Base-by-base conservation (phyloP, 1,139 yeast genomes). In the Schizosaccharomyces versatilis region DNA sequence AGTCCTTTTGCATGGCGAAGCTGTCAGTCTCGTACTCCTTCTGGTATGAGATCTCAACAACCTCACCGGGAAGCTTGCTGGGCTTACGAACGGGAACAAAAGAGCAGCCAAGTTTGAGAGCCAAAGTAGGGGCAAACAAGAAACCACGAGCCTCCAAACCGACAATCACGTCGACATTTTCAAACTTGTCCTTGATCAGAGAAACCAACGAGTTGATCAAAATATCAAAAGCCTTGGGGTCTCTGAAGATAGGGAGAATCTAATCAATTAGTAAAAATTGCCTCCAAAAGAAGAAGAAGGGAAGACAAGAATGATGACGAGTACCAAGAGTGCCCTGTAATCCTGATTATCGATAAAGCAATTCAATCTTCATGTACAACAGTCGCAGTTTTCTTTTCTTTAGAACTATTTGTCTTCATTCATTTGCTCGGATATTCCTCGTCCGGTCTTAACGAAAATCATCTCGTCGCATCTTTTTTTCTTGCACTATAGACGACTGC, bases 91-190 rank as follows among this genome's bases (percentile, higher is more conserved):
- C 42, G 32, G 52, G 52, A 32, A 49, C 52, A 14, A 49, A 49
- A 8, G 24, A 10, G n/a, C 41, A 10, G 14, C 38, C 38, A 14
- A 38, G 17, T 5, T 17, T 15, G 9, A 49, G 38, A 7, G 98
- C 98, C 62, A 90, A 74, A 44, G 97, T 73, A 53, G 99, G 98
- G 9, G 97, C 99, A 63, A 90, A 90, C 59, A 90, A 73, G 68
- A 90, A 90, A 1, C 99, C 99, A 69, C 99, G 81, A 56, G 96
- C 84, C 69, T 90, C 99, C 61, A 93, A 76, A 48, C 97, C 99
- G 55, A 90, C 86, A 60, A 90, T 76, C 65, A 82, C 90, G 65
- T 90, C 97, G 58, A 88, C 77, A 63, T 84, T 80, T 57, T 71
- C 69, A 59, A 66, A 65, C 36, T 52, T 52, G 48, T 55, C 58